Evolutionary conservation across 2,329 filamentous ascomycete species (phyloP).

Genomic region (Neurospora sp.): DNA sequence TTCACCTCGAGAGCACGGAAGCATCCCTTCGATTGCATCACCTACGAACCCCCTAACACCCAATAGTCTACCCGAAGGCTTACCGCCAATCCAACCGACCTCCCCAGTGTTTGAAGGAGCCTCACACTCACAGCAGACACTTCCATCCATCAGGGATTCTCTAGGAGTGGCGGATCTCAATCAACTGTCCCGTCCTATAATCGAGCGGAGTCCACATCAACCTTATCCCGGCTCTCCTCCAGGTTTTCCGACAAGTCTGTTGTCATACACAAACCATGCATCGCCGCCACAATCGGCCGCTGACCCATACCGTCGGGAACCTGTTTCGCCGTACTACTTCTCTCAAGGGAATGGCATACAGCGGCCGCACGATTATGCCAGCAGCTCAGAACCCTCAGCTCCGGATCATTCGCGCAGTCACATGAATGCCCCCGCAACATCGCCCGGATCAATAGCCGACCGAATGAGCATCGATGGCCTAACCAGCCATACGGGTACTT

Average conservation of each 20-base stretch:
- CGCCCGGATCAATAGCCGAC: conserved; percentile 33
- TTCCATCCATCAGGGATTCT: conserved; percentile 30
- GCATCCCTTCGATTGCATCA: conserved; percentile 12
- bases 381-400: conserved; percentile 35
- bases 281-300: conserved; percentile 42
- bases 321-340: conserved; percentile 37
- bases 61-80: conserved; percentile 14
- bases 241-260: conserved; percentile 20
- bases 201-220: conserved; percentile 4
- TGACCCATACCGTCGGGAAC: conserved; percentile 31
- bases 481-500: conserved; percentile 43
- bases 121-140: conserved; percentile 17
- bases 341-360: conserved; percentile 22
- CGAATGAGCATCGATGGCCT: conserved; percentile 50
- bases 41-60: conserved; percentile 14
- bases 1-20: conserved; percentile 11
- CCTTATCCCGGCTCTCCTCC: conserved; percentile 27
- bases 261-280: conserved; percentile 26
- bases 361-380: conserved; percentile 33
- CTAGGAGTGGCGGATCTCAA: conserved; percentile 21
- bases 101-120: conserved; percentile 27
- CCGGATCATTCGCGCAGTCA: conserved; percentile 14
- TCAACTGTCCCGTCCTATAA: conserved; percentile 9
- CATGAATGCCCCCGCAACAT: conserved; percentile 21
- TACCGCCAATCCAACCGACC: conserved; percentile 26